Base-by-base conservation (phyloP, 371 early-diverging fungal species). In the Enterocytospora artemiae region DNA sequence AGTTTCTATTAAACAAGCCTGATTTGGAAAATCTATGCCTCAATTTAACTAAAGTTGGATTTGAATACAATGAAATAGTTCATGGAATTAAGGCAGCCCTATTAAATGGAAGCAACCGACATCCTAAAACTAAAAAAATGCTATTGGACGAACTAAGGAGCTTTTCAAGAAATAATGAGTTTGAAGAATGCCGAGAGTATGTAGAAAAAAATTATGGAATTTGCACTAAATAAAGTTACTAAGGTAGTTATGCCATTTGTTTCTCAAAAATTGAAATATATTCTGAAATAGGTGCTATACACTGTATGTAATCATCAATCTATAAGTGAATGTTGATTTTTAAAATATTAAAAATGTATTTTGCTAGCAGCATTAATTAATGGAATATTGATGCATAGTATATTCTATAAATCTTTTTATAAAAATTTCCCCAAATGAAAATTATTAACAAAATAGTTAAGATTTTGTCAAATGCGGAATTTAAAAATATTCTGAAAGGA, bases 401-500 rank as follows among this genome's bases (percentile, higher is more conserved):
- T n/a, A n/a, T n/a, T n/a, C n/a, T n/a, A n/a, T n/a, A n/a, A n/a
- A n/a, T n/a, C n/a, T n/a, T n/a, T n/a, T n/a, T 24, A 36, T 53
- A 41, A 54, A 32, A 49, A 4, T 5, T 46, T 25, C 4, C 37
- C 25, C 32, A 39, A 20, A 63, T 63, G 63, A 46, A 50, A 50
- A 51, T 63, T 52, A 2, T 53, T n/a, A 63, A 63, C 41, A 41
- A 51, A 28, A 39, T 56, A 20, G 52, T 54, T 1, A 37, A 25
- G 43, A 37, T 63, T 44, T 46, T 55, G n/a, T 3, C 63, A 41
- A 39, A 63, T 53, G 2, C 1, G 20, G 63, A 63, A 39, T 25
- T 32, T 5, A 55, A 27, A 2, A 9, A 63, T 32, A 22, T 53
- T 2, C 14, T 63, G 32, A 39, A 51, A 49, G n/a, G n/a, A n/a